phyloP scores from a whole-genome alignment of 768 basidiomycete genomes.

The Dictyophora rubrovolvata region DNA sequence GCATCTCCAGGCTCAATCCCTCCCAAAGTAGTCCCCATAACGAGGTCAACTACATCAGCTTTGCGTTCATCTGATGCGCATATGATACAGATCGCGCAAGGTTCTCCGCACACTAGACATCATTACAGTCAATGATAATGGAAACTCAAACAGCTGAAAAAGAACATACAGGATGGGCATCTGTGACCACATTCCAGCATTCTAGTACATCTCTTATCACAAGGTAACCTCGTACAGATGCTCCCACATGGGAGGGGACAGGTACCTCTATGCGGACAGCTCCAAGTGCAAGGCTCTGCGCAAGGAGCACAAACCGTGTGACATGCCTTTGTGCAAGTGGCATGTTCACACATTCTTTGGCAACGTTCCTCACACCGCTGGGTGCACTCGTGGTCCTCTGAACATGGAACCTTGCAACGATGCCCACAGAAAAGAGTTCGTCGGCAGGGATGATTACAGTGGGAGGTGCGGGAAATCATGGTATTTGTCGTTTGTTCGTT shows the following conservation, averaged over 20 bases:
- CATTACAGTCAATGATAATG: constrained; percentile 4
- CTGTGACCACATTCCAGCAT: constrained; percentile 48
- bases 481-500: neutral
- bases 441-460: constrained; percentile 40
- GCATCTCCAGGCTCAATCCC: constrained; percentile 36
- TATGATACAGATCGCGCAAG: constrained; percentile 40
- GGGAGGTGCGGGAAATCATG: constrained; percentile 23
- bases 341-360: constrained; percentile 45
- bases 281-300: constrained; percentile 51
- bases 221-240: constrained; percentile 55
- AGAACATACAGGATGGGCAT: constrained; percentile 51
- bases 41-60: constrained; percentile 45
- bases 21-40: constrained; percentile 38
- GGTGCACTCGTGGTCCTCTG: constrained; percentile 39
- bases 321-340: constrained; percentile 38
- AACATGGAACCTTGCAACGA: constrained; percentile 39
- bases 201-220: constrained; percentile 42
- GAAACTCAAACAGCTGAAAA: neutral
- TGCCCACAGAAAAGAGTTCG: constrained; percentile 47
- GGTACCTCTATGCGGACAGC: constrained; percentile 35
- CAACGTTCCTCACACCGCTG: constrained; percentile 35
- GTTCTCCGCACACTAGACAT: constrained; percentile 54
- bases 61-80: constrained; percentile 35
- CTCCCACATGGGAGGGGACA: constrained; percentile 64
- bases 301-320: constrained; percentile 51